Conservation (phyloP, 2,329 filamentous ascomycete genomes). For the Phoma sp. region DNA sequence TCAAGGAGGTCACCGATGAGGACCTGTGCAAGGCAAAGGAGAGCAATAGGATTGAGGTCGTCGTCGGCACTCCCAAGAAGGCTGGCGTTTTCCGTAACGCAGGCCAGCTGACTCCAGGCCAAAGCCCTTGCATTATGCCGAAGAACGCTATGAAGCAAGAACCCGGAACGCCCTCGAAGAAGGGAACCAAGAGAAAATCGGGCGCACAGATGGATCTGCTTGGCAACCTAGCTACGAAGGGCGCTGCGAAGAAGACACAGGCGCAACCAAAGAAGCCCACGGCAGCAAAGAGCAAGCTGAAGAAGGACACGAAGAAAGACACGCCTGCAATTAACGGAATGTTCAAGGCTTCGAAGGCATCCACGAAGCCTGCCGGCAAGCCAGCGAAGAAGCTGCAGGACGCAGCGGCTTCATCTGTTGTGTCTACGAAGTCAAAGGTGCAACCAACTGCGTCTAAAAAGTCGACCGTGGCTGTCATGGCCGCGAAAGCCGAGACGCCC, state of each 20-base stretch:
- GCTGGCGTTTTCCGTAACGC: conserved; percentile 33
- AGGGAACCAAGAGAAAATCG: conserved; percentile 41
- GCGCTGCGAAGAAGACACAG: conserved; percentile 30
- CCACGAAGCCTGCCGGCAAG: conserved; percentile 24
- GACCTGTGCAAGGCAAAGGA: conserved; percentile 39
- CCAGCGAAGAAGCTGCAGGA: conserved; percentile 13
- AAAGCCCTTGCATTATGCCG: conserved; percentile 43
- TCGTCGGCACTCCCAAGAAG: conserved; percentile 44
- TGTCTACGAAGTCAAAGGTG: not conserved
- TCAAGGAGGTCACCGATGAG: conserved; percentile 45
- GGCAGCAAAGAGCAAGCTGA: conserved; percentile 32
- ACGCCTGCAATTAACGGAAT: conserved; percentile 32
- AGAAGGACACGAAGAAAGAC: conserved; percentile 34
- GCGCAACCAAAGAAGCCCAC: conserved; percentile 39
- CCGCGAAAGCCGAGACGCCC: conserved; percentile 20
- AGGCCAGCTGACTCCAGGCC: conserved; percentile 45
- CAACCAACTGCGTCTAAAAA: conserved; percentile 21
- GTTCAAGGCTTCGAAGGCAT: conserved; percentile 39
- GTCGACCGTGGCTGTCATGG: conserved; percentile 17
- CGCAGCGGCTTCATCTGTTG: not conserved
- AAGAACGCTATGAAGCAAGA: conserved; percentile 30
- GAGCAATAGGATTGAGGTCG: conserved; percentile 40
- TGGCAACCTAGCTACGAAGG: conserved; percentile 31
- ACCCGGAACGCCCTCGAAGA: conserved; percentile 41
- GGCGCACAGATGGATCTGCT: conserved; percentile 29